These are phyloP conservation scores for Heliosperma pusillum DNA, from an alignment of 148 eudicot genomes.

Conservation along the genomic window DNA sequence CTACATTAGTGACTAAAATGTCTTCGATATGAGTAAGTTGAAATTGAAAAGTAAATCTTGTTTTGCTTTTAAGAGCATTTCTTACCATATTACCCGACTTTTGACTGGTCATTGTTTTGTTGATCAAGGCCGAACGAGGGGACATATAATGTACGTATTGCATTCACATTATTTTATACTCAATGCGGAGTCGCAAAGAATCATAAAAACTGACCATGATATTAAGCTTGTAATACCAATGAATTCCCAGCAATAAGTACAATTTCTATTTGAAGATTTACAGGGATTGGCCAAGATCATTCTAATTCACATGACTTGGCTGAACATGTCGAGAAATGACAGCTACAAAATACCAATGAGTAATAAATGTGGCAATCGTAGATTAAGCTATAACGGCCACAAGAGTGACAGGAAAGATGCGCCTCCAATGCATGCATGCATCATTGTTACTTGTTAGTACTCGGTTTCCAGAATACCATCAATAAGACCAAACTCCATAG, in stretches of 20 bases:
- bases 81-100: not conserved
- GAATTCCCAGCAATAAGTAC: not conserved
- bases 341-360: not conserved
- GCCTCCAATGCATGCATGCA: not conserved
- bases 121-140: not conserved
- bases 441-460: constrained; percentile 26
- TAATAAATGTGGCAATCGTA: not conserved
- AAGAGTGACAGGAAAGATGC: not conserved
- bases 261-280: constrained; percentile 10
- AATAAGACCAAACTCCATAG: constrained; percentile 82
- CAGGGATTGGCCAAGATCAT: not conserved
- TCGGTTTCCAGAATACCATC: constrained; percentile 85
- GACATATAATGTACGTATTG: not conserved
- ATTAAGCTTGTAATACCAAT: not conserved
- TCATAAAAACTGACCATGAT: not conserved
- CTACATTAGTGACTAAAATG: not conserved
- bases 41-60: not conserved
- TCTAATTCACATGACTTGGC: not conserved
- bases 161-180: not conserved
- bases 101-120: not conserved
- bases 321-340: not conserved
- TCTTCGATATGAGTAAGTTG: not conserved
- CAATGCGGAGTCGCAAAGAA: no score
- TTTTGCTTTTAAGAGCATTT: not conserved
- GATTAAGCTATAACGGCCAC: constrained; percentile 17